Conservation (phyloP, 2,329 filamentous ascomycete genomes). For the Juglanconis sp. region DNA sequence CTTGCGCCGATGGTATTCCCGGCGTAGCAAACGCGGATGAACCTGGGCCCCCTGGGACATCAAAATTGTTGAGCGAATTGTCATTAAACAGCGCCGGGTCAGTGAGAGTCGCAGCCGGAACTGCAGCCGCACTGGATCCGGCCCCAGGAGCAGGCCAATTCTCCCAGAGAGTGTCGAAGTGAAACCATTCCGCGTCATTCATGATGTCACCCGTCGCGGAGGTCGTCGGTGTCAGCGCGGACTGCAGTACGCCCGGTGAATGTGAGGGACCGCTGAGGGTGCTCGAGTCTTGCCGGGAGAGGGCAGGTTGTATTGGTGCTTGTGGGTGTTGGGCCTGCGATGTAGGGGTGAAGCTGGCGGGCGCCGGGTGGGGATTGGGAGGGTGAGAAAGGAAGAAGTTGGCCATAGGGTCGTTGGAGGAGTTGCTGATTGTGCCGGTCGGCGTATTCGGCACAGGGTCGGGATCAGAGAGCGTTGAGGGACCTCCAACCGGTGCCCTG, state of each 20-base stretch:
- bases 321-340: background rate
- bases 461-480: background rate
- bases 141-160: constrained; percentile 6
- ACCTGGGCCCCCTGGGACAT: background rate
- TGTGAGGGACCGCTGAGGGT: constrained; percentile 1
- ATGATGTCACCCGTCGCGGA: constrained; percentile 12
- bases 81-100: constrained; percentile 17
- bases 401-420: constrained; percentile 14
- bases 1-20: background rate
- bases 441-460: constrained; percentile 15
- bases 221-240: constrained; percentile 12
- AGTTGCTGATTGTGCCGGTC: constrained; percentile 2
- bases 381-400: constrained; percentile 16
- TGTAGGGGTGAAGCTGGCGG: background rate
- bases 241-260: constrained; percentile 5
- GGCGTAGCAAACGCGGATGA: constrained; percentile 5
- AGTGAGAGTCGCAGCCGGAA: background rate
- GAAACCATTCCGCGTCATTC: constrained; percentile 15
- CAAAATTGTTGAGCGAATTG: constrained; percentile 9
- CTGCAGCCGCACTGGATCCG: background rate
- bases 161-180: constrained; percentile 18
- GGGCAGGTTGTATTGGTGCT: background rate
- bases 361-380: background rate
- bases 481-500: background rate
- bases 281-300: constrained; percentile 1